These are phyloP conservation scores for Amylocystis lapponica DNA, from an alignment of 768 basidiomycete genomes.

Conservation along the genomic window DNA sequence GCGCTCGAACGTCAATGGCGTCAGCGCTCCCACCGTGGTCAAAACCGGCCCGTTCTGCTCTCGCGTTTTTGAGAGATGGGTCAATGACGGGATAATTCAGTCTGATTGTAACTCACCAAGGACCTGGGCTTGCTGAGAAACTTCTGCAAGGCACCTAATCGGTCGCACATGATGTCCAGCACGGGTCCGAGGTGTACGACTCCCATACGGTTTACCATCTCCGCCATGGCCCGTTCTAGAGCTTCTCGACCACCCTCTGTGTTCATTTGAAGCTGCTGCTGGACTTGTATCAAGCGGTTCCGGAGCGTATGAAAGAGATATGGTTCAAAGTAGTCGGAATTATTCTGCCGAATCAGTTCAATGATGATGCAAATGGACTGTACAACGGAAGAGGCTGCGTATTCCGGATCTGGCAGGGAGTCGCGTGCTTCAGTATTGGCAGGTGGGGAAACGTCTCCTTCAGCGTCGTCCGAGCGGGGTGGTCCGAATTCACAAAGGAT, in stretches of 20 bases:
- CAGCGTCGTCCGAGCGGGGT: slow-evolving; percentile 14
- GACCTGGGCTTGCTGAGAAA: slow-evolving; percentile 72
- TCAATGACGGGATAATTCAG: not conserved
- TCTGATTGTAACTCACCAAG: slow-evolving; percentile 43
- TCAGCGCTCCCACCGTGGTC: slow-evolving; percentile 68
- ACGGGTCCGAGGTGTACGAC: slow-evolving; percentile 89
- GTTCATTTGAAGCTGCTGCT: slow-evolving; percentile 55
- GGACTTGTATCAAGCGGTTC: slow-evolving; percentile 83
- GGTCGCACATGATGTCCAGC: slow-evolving; percentile 64
- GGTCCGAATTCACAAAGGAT: slow-evolving; percentile 64
- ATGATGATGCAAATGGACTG: slow-evolving; percentile 86
- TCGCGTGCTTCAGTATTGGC: slow-evolving; percentile 5
- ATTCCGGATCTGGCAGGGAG: slow-evolving; percentile 37
- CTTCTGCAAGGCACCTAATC: slow-evolving; percentile 61
- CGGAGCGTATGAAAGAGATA: slow-evolving; percentile 93
- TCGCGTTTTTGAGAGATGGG: slow-evolving; percentile 8
- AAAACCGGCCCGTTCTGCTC: slow-evolving; percentile 57
- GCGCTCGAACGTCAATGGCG: slow-evolving; percentile 88
- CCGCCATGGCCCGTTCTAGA: slow-evolving; percentile 66
- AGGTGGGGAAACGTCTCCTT: not conserved
- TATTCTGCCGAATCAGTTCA: slow-evolving; percentile 94
- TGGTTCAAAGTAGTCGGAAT: slow-evolving; percentile 97
- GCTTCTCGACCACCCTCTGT: slow-evolving; percentile 57
- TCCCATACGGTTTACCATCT: slow-evolving; percentile 80
- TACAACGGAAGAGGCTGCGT: slow-evolving; percentile 70